Conservation (phyloP, 2,329 filamentous ascomycete genomes). For the Aquanectria penicillioides region DNA sequence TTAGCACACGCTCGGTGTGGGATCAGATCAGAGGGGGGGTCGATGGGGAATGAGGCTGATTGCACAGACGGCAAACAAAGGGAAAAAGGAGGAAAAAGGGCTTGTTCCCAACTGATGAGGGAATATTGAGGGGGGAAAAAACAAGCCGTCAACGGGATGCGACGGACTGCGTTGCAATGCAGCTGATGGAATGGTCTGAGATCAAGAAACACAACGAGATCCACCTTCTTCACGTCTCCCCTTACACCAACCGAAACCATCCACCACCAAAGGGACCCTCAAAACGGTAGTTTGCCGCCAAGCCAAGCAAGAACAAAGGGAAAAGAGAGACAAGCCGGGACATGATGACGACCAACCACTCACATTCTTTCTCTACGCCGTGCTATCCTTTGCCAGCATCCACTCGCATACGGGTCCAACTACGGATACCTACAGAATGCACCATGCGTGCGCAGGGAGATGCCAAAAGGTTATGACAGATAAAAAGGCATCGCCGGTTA, state of each 20-base stretch:
- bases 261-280: background rate
- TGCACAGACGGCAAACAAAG: conserved; percentile 15
- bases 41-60: conserved; percentile 8
- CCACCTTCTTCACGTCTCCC: conserved; percentile 2
- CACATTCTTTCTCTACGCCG: too few relatives aligned
- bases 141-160: conserved; percentile 16
- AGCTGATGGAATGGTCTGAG: conserved; percentile 28
- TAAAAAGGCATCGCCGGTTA: too few relatives aligned
- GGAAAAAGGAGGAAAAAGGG: background rate
- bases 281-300: too few relatives aligned
- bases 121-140: conserved; percentile 20
- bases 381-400: too few relatives aligned
- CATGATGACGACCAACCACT: background rate
- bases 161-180: conserved; percentile 14
- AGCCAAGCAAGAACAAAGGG: background rate
- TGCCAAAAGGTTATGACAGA: too few relatives aligned
- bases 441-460: background rate
- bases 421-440: background rate
- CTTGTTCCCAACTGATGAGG: background rate
- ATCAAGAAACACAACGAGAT: conserved; percentile 13
- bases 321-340: background rate
- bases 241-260: too few relatives aligned
- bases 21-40: conserved; percentile 27
- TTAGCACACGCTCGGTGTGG: conserved; percentile 20
- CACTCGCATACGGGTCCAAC: conserved; percentile 10